phyloP scores from a whole-genome alignment of 78 protist genomes.

The Anaeramoeba flamelloides region DNA sequence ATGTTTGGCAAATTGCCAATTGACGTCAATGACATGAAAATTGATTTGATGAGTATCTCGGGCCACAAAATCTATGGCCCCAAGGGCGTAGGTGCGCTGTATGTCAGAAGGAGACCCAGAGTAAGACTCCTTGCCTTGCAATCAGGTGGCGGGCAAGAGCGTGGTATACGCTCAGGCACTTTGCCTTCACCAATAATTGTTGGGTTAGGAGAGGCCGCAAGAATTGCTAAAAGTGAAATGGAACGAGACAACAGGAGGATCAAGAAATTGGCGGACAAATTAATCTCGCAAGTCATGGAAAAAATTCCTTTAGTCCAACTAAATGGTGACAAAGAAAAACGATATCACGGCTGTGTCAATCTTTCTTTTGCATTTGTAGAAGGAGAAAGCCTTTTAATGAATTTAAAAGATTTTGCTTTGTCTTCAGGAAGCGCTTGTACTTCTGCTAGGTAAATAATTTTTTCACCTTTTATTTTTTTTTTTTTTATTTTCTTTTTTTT shows the following conservation, averaged over 20 bases:
- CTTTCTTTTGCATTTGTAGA: slow-evolving; percentile 87
- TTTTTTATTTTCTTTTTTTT: too few species aligned
- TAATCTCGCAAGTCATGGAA: too few species aligned
- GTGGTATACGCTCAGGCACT: slow-evolving; percentile 84
- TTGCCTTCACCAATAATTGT: slow-evolving; percentile 67
- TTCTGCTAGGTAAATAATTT: too few species aligned
- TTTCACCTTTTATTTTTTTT: too few species aligned
- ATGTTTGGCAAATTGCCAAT: slow-evolving; percentile 89
- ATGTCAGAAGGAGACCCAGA: slow-evolving; percentile 66
- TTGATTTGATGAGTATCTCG: slow-evolving; percentile 67
- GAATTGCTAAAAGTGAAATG: too few species aligned
- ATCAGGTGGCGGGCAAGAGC: too few species aligned
- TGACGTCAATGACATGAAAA: slow-evolving; percentile 65
- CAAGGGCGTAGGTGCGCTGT: slow-evolving; percentile 88
- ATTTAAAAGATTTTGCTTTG: too few species aligned
- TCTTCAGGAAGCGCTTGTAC: too few species aligned
- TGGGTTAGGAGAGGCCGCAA: slow-evolving; percentile 23
- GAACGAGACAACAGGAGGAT: slow-evolving; percentile 50
- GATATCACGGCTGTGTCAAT: slow-evolving; percentile 78
- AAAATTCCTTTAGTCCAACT: slow-evolving; percentile 20
- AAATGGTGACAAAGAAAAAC: slow-evolving; percentile 21
- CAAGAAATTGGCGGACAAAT: slow-evolving; percentile 31
- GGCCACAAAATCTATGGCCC: slow-evolving; percentile 82
- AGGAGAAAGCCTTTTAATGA: slow-evolving; percentile 88
- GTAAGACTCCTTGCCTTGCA: too few species aligned